Evolutionary conservation across 139 green algal species (phyloP).

Genomic region (Chlorokybus atmophyticus): DNA sequence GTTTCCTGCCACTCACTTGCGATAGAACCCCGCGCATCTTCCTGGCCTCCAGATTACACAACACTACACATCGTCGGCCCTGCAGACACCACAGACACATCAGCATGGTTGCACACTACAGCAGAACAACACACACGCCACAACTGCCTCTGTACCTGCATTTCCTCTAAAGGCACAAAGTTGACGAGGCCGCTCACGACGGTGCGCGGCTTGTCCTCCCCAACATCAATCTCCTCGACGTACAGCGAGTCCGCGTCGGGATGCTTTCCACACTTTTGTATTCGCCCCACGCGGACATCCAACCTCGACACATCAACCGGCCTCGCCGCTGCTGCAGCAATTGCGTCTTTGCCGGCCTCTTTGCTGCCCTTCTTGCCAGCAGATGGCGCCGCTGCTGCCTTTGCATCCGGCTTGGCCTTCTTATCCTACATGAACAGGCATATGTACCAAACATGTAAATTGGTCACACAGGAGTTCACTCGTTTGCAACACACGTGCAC

Average conservation of each 20-base stretch:
- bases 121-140: conserved; percentile 9
- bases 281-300: conserved; percentile 70
- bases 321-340: background rate
- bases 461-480: too few relatives aligned
- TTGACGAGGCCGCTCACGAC: conserved; percentile 85
- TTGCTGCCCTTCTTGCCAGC: background rate
- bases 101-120: background rate
- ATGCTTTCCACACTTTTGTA: conserved; percentile 54
- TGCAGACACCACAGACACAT: background rate
- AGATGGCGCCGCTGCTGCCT: background rate
- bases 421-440: too few relatives aligned
- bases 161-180: conserved; percentile 62
- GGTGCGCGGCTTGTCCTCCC: conserved; percentile 44
- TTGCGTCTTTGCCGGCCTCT: background rate
- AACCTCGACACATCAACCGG: conserved; percentile 42
- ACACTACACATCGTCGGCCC: conserved; percentile 46
- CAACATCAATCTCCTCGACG: conserved; percentile 90
- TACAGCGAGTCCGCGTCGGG: conserved; percentile 79
- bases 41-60: conserved; percentile 88
- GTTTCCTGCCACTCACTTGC: too few relatives aligned
- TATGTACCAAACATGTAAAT: too few relatives aligned
- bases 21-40: conserved; percentile 75
- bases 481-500: too few relatives aligned
- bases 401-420: background rate
- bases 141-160: conserved; percentile 18